phyloP scores from a whole-genome alignment of 257 asterid genomes.

The Verbascum thapsus region DNA sequence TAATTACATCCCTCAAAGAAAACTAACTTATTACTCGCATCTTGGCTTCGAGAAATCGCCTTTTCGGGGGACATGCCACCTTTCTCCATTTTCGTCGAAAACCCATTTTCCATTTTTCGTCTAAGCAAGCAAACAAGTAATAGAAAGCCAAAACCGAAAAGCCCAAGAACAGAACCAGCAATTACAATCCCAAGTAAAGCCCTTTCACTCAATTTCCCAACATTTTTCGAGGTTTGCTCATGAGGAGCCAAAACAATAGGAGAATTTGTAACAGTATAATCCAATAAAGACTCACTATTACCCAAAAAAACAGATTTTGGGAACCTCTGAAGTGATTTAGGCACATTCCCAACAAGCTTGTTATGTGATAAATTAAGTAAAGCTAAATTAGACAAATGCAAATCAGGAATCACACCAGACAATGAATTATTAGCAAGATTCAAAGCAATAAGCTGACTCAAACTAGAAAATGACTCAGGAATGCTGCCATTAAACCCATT shows the following conservation, averaged over 20 bases:
- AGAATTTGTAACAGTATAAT: slow-evolving; percentile 36
- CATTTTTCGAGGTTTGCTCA: slow-evolving; percentile 40
- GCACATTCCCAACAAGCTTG: slow-evolving; percentile 71
- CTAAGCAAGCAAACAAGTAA: slow-evolving; percentile 62
- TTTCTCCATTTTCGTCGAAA: slow-evolving; percentile 68
- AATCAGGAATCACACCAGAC: slow-evolving; percentile 70
- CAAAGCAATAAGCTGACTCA: slow-evolving; percentile 55
- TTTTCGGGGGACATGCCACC: slow-evolving; percentile 81
- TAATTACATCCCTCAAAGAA: slow-evolving; percentile 91
- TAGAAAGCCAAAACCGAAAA: slow-evolving; percentile 65
- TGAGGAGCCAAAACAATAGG: slow-evolving; percentile 59
- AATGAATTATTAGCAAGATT: slow-evolving; percentile 75
- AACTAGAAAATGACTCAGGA: slow-evolving; percentile 57
- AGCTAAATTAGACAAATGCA: slow-evolving; percentile 57
- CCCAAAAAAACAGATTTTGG: slow-evolving; percentile 73
- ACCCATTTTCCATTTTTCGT: slow-evolving; percentile 45
- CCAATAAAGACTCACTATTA: slow-evolving; percentile 51
- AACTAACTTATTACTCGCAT: slow-evolving; percentile 66
- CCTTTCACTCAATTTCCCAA: slow-evolving; percentile 58
- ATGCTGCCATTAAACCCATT: slow-evolving; percentile 69
- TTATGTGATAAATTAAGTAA: slow-evolving; percentile 72
- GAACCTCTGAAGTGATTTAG: slow-evolving; percentile 74
- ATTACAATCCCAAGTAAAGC: slow-evolving; percentile 73
- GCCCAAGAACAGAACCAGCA: slow-evolving; percentile 68
- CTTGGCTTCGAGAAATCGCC: slow-evolving; percentile 66